These are phyloP conservation scores for Anthracocystis setariae DNA, from an alignment of 1,284 basidiomycete genomes.

Conservation along the genomic window DNA sequence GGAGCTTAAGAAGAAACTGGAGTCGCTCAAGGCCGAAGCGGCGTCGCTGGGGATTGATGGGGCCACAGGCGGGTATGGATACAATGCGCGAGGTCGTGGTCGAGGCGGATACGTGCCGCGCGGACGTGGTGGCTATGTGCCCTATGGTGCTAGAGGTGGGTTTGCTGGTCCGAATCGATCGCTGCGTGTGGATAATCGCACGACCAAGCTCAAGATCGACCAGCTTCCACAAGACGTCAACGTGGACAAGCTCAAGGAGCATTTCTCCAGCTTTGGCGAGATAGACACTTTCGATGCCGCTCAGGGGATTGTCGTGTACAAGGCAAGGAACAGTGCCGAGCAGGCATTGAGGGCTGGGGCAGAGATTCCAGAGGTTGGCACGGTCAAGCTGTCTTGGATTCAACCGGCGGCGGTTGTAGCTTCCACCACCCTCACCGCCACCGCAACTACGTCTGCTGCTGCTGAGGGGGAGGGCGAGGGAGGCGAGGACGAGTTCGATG, in stretches of 20 bases:
- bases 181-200: conserved; percentile 90
- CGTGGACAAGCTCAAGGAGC: conserved; percentile 76
- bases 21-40: conserved; percentile 84
- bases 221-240: conserved; percentile 71
- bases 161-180: conserved; percentile 69
- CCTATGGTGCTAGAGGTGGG: conserved; percentile 74
- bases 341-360: conserved; percentile 56
- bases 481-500: conserved; percentile 43
- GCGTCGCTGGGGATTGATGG: conserved; percentile 79
- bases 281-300: conserved; percentile 40
- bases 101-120: conserved; percentile 69
- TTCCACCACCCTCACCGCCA: background rate
- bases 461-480: background rate
- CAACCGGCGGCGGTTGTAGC: conserved; percentile 32
- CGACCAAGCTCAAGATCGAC: conserved; percentile 81
- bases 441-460: conserved; percentile 7
- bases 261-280: conserved; percentile 72
- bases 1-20: conserved; percentile 80
- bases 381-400: conserved; percentile 59
- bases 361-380: conserved; percentile 56
- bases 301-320: conserved; percentile 45
- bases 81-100: conserved; percentile 64
- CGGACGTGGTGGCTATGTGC: conserved; percentile 77
- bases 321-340: conserved; percentile 55
- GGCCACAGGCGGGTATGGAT: conserved; percentile 59